phyloP scores from a whole-genome alignment of 2,329 filamentous ascomycete genomes.

The Aplosporella prunicola region DNA sequence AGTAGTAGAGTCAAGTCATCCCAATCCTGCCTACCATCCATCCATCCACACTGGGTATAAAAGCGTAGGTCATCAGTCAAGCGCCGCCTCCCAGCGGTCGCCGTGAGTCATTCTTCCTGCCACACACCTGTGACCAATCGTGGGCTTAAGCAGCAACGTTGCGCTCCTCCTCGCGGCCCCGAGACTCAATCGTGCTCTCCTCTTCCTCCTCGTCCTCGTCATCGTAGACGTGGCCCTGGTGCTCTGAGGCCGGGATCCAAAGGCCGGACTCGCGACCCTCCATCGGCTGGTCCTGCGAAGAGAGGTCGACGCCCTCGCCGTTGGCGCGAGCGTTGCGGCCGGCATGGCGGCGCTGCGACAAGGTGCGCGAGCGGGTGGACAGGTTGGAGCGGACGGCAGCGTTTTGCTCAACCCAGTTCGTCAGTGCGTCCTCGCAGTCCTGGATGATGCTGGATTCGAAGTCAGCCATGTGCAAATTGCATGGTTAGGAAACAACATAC shows the following conservation, averaged over 20 bases:
- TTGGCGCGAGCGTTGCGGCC: conserved; percentile 53
- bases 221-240: conserved; percentile 50
- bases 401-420: conserved; percentile 91
- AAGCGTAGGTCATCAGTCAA: no score
- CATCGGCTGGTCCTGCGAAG: conserved; percentile 70
- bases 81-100: conserved; percentile 2
- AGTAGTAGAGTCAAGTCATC: no score
- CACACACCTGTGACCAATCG: not conserved
- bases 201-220: conserved; percentile 59
- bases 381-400: conserved; percentile 81
- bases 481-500: conserved; percentile 27
- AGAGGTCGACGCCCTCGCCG: conserved; percentile 69
- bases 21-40: no score
- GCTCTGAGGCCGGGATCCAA: conserved; percentile 70
- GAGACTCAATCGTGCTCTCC: conserved; percentile 30
- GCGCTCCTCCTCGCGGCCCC: conserved; percentile 41
- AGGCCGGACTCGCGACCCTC: conserved; percentile 62
- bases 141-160: conserved; percentile 15
- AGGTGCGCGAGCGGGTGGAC: conserved; percentile 74
- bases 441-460: conserved; percentile 66
- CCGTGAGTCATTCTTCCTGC: conserved; percentile 1
- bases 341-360: conserved; percentile 74
- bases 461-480: no score
- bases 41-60: no score
- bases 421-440: conserved; percentile 94